Percentiles rank a stretch among this genome's conserved stretches.
Conservation (phyloP, 306 rosid genomes). For the Corylus americana region DNA sequence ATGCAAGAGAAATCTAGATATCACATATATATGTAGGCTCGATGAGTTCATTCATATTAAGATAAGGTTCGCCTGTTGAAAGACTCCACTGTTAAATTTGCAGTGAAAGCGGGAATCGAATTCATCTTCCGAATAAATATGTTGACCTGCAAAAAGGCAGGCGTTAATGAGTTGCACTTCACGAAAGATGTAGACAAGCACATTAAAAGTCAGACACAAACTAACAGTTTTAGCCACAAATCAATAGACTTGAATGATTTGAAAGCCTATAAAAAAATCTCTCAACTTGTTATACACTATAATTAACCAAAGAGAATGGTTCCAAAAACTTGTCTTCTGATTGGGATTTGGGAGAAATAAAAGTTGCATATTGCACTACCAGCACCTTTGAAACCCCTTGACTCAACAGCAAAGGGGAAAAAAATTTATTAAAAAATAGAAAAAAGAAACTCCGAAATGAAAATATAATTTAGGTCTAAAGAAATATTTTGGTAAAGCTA, state of each 20-base stretch:
- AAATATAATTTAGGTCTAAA: background rate
- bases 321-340: background rate
- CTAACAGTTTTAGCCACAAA: background rate
- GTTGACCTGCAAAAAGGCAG: constrained; percentile 67
- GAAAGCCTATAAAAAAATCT: background rate
- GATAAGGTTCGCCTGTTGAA: constrained; percentile 83
- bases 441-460: background rate
- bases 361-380: background rate
- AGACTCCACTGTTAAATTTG: constrained; percentile 95
- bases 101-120: constrained; percentile 96
- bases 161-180: constrained; percentile 8
- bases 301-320: background rate
- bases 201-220: constrained; percentile 19
- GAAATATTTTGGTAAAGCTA: background rate
- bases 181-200: constrained; percentile 9
- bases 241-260: background rate
- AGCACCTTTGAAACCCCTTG: background rate
- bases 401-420: background rate
- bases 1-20: constrained; percentile 16
- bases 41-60: constrained; percentile 30
- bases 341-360: background rate
- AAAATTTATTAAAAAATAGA: background rate
- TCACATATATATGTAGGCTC: background rate
- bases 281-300: background rate
- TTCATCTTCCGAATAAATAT: constrained; percentile 83